These are phyloP conservation scores for Hymenoscyphus albidus DNA, from an alignment of 2,329 filamentous ascomycete species.

Conservation along the genomic window DNA sequence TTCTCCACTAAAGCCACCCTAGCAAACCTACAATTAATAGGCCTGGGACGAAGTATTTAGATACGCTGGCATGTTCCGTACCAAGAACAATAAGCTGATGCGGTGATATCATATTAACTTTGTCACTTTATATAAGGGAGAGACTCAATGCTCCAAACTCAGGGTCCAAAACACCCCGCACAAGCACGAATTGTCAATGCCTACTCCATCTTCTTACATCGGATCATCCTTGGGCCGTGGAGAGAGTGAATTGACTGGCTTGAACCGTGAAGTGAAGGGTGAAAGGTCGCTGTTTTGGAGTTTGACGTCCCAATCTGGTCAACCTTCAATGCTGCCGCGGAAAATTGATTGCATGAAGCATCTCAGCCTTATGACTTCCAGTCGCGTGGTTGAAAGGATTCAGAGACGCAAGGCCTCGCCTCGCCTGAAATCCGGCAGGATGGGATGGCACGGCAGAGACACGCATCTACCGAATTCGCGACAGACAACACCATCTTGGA, in stretches of 20 bases:
- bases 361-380: not conserved
- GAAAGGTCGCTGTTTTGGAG: not conserved
- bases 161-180: not conserved
- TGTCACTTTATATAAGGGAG: not conserved
- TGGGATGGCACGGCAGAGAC: not conserved
- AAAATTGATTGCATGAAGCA: not conserved
- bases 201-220: not conserved
- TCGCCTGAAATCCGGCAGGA: not conserved
- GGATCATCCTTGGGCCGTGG: not conserved
- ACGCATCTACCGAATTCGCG: not conserved
- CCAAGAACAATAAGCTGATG: not conserved
- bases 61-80: not conserved
- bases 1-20: too few relatives aligned
- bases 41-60: too few relatives aligned
- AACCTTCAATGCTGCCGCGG: not conserved
- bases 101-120: not conserved
- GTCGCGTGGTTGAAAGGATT: not conserved
- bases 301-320: not conserved
- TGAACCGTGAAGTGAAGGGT: not conserved
- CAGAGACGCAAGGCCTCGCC: not conserved
- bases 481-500: not conserved
- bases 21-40: too few relatives aligned
- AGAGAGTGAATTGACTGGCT: not conserved
- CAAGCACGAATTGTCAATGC: not conserved
- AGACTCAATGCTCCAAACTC: not conserved